Percentiles rank a stretch among this genome's conserved stretches.
Conservation (phyloP, 179 eudicot species). For the Heliamphora pulchella region DNA sequence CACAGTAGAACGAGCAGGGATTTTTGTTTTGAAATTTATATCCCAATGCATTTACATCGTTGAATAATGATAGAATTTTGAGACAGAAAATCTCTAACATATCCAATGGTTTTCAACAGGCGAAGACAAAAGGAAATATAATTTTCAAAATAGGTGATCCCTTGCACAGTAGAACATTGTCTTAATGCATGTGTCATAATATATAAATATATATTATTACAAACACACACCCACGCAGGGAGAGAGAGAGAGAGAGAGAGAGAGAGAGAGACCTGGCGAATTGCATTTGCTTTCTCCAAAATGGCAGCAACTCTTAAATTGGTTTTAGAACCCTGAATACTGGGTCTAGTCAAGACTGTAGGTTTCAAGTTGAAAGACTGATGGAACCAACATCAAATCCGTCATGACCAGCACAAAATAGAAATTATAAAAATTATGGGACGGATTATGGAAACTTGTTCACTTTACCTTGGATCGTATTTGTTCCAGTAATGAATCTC, state of each 20-base stretch:
- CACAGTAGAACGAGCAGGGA: no score
- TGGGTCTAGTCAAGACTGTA: slow-evolving; percentile 60
- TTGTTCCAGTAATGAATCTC: slow-evolving; percentile 72
- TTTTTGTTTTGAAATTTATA: neutral
- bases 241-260: neutral
- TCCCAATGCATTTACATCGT: neutral
- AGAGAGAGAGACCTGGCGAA: slow-evolving; percentile 68
- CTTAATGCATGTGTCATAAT: no score
- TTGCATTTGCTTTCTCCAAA: slow-evolving; percentile 88
- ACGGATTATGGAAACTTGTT: neutral
- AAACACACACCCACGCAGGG: no score
- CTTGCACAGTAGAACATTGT: no score
- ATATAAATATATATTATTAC: no score
- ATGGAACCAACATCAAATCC: slow-evolving; percentile 11
- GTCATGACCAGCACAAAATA: slow-evolving; percentile 17
- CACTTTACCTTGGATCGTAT: slow-evolving; percentile 69
- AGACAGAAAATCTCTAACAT: neutral
- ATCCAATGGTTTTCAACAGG: no score
- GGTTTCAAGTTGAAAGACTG: slow-evolving; percentile 91
- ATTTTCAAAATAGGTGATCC: no score
- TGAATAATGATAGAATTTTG: neutral
- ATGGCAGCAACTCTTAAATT: slow-evolving; percentile 92
- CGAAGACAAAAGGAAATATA: no score
- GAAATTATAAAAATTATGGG: no score
- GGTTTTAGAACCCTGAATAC: slow-evolving; percentile 78